Base-by-base conservation (phyloP, 352 stramenopile species). In the Phytopythium delawarense region DNA sequence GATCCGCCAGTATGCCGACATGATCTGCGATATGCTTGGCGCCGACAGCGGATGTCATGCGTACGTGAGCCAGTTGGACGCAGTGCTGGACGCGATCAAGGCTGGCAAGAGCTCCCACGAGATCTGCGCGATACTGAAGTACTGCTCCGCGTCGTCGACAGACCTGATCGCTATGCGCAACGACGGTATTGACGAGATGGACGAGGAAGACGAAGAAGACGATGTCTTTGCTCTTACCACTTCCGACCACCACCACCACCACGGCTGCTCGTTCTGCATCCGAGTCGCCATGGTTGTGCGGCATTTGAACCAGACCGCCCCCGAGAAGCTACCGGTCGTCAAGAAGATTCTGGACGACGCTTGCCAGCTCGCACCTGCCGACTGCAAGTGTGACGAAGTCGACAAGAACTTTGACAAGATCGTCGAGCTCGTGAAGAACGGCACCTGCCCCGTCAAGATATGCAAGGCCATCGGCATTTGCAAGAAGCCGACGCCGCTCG, bases 1-100 rank as follows among this genome's bases (percentile, higher is more conserved):
- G 61, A 69, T 92, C 11, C 81, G 83, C 1, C 52, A 72, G 61
- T 88, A 86, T 37, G 81, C 81, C 0, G 84, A 91, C 50, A 88
- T 93, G 72, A 81, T 91, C 25, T 93, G 84, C 50, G 74, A 80
- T 63, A 80, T 89, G 61, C 71, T 93, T 2, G 80, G 82, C 20
- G 64, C 75, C 8, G 71, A 81, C 32, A 91, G 80, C 46, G 57
- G 74, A 0, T 93, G 82, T 48, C 84, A 93, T 59, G 54, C 76
- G 59, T 92, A 92, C 44, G 62, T 92, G 37, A 78, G 84, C 49
- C 67, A 92, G 55, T 57, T 93, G 16, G 81, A 92, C 48, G 78
- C 71, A 23, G 70, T 88, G 15, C 76, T 93, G 55, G 81, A 91
- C 57, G 65, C 54, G 12, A 74, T 93, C 37, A 78, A 80, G 32